Conservation (phyloP, 2,329 filamentous ascomycete genomes). For the Metarhizium robertsii region DNA sequence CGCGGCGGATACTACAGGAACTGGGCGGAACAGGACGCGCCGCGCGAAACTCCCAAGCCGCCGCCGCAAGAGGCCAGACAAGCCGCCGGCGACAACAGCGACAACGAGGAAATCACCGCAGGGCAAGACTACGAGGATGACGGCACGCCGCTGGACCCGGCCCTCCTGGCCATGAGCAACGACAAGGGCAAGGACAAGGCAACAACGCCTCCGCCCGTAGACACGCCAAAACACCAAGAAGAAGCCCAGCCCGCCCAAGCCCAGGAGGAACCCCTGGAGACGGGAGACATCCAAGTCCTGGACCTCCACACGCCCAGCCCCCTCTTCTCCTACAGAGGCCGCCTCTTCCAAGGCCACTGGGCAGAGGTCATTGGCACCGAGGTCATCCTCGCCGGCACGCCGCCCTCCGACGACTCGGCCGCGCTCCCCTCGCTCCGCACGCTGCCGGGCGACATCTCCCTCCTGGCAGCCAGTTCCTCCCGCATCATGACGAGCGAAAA, state of each 20-base stretch:
- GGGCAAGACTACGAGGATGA: conserved; percentile 3
- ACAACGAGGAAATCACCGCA: conserved; percentile 1
- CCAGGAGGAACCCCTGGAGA: conserved; percentile 1
- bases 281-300: conserved; percentile 62
- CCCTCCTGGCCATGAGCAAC: conserved; percentile 4
- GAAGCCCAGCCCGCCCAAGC: not conserved
- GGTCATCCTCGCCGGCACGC: conserved; percentile 55
- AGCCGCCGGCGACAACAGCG: conserved; percentile 8
- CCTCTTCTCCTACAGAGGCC: conserved; percentile 68
- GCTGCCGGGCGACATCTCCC: conserved; percentile 48
- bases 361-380: conserved; percentile 77
- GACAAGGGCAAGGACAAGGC: conserved; percentile 9
- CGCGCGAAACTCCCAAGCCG: not conserved
- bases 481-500: conserved; percentile 48
- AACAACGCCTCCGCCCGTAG: not conserved
- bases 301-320: conserved; percentile 71
- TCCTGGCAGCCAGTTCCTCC: conserved; percentile 58
- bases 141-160: conserved; percentile 6
- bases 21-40: conserved; percentile 22
- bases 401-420: conserved; percentile 8
- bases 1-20: conserved; percentile 38
- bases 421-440: conserved; percentile 33
- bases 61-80: not conserved
- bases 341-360: conserved; percentile 75
- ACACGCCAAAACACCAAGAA: conserved; percentile 6